Evolutionary conservation across 352 stramenopile species (phyloP).

Genomic region (Pythium dissimile): DNA sequence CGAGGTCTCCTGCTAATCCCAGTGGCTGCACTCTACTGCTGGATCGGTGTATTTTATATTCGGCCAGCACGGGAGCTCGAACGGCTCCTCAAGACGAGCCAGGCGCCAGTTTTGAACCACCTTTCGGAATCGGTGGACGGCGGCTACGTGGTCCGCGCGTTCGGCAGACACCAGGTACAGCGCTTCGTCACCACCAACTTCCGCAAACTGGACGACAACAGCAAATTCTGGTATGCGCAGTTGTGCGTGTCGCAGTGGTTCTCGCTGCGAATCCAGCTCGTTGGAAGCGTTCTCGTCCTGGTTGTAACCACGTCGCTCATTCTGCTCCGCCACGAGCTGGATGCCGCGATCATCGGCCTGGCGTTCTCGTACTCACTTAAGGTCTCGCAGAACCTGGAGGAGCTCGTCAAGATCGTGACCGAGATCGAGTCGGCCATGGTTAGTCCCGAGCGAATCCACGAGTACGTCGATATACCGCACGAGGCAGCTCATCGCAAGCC

Average conservation of each 20-base stretch:
- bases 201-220: constrained; percentile 14
- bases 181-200: constrained; percentile 37
- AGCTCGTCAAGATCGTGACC: constrained; percentile 35
- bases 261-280: constrained; percentile 40
- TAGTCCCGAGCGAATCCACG: constrained; percentile 85
- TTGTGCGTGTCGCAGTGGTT: constrained; percentile 46
- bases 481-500: constrained; percentile 16
- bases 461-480: constrained; percentile 64
- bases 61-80: constrained; percentile 50
- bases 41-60: constrained; percentile 41
- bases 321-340: constrained; percentile 33
- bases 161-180: constrained; percentile 31
- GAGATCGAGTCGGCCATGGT: constrained; percentile 57
- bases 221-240: constrained; percentile 13
- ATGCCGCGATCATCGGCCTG: constrained; percentile 67
- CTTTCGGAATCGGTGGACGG: constrained; percentile 57
- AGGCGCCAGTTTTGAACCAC: constrained; percentile 48
- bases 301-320: constrained; percentile 42
- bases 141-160: constrained; percentile 47
- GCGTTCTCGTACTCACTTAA: constrained; percentile 86
- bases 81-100: constrained; percentile 42
- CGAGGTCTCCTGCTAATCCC: constrained; percentile 61
- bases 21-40: constrained; percentile 75
- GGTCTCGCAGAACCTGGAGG: constrained; percentile 78
- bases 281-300: constrained; percentile 38